Percentiles rank a stretch among this genome's conserved stretches.
These are phyloP conservation scores for Aspergillus novoparasiticus DNA, from an alignment of 2,329 filamentous ascomycete genomes.

Conservation along the genomic window DNA sequence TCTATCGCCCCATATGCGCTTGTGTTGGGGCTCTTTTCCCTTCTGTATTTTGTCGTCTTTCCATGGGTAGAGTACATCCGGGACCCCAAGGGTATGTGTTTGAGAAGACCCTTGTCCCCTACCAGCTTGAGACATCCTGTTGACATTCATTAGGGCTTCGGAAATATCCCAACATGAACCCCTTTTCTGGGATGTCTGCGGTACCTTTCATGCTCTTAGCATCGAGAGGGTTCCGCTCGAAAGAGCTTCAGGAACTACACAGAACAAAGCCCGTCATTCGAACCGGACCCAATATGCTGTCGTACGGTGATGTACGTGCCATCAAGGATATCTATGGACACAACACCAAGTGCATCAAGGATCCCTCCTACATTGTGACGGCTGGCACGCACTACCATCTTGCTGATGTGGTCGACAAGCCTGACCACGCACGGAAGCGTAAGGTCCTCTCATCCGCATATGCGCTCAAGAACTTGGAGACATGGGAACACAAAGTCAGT, in stretches of 20 bases:
- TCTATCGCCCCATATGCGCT: slow-evolving; percentile 27
- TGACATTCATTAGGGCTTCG: slow-evolving; percentile 41
- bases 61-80: slow-evolving; percentile 31
- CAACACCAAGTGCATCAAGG: slow-evolving; percentile 54
- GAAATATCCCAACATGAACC: slow-evolving; percentile 49
- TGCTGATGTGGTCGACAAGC: slow-evolving; percentile 55
- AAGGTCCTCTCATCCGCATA: slow-evolving; percentile 55
- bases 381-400: slow-evolving; percentile 56
- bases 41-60: slow-evolving; percentile 29
- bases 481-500: slow-evolving; percentile 58
- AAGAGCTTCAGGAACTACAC: slow-evolving; percentile 48
- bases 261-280: slow-evolving; percentile 50
- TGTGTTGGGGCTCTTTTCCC: slow-evolving; percentile 21
- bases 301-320: slow-evolving; percentile 44
- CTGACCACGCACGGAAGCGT: slow-evolving; percentile 56
- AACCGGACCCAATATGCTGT: slow-evolving; percentile 50
- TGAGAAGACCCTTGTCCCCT: not conserved
- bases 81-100: slow-evolving; percentile 30
- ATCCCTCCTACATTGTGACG: slow-evolving; percentile 49
- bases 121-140: not conserved
- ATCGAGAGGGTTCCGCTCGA: slow-evolving; percentile 47
- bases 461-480: slow-evolving; percentile 56
- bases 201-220: slow-evolving; percentile 53
- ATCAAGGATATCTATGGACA: slow-evolving; percentile 58
- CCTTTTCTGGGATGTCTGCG: slow-evolving; percentile 49